Base-by-base conservation (phyloP, 2,329 filamentous ascomycete species). In the Alternaria gaisen region DNA sequence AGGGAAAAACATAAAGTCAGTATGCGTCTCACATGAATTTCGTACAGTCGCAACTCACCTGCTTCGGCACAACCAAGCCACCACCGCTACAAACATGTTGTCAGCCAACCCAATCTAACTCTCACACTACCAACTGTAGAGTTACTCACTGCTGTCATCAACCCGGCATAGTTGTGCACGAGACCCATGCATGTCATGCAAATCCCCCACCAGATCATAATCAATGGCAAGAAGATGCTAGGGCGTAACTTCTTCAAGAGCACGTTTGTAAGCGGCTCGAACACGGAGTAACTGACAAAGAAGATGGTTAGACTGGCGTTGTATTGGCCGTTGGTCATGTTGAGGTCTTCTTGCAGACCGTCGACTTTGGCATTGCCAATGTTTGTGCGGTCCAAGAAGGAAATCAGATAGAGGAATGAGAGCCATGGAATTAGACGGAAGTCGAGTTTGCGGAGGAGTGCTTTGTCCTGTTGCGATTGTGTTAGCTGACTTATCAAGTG, bases 271-370 rank as follows among this genome's bases (percentile, higher is more conserved):
- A 93, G 70, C 0, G 88, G 88, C 76, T 95, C 92, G 64, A 92
- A 93, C 34, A 93, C 79, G 2, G 91, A 85, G 75, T 97, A 97
- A 0, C 91, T 93, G 51, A 96, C 84, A 80, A 96, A 97, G 81
- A 97, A 97, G 68, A 96, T 90, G 34, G 91, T 92, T 8, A 97
- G 83, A 0, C 89, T 86, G 22, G 86, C 83, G 76, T 94, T 94
- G 80, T 93, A 97, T 72, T 91, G 83, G 6, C 83, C 79, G 3
- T 85, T 83, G 0, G 84, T 84, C 82, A 94, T 86, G 32, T 85
- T 66, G 7, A 95, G 80, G 58, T 91, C 88, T 11, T 83, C 72
- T 56, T 84, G 77, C 3, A 88, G 76, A 14, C 86, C 85, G n/a
- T 83, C 85, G 22, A 88, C 81, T 70, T 86, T 86, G 3, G 86